phyloP scores from a whole-genome alignment of 2,329 filamentous ascomycete species.

The Lithohypha guttulata region DNA sequence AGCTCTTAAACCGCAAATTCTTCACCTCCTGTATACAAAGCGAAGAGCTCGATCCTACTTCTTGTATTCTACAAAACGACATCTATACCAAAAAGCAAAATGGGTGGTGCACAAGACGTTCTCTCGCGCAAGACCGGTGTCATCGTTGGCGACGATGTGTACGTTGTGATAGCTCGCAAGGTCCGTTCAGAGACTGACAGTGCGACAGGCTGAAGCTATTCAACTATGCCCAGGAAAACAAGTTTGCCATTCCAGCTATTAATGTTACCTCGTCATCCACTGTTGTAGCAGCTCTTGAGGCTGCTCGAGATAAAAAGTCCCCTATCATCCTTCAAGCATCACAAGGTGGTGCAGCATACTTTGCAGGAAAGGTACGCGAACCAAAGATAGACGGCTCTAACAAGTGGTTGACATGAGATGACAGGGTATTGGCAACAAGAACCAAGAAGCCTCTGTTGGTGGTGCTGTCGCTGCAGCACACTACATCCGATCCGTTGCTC shows the following conservation, averaged over 20 bases:
- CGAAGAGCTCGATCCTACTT: too few relatives aligned
- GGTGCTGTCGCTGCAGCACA: slow-evolving; percentile 83
- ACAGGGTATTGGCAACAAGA: slow-evolving; percentile 63
- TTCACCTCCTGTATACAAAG: too few relatives aligned
- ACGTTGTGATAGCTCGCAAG: slow-evolving; percentile 15
- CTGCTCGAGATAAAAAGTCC: slow-evolving; percentile 80
- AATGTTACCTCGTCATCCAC: slow-evolving; percentile 93
- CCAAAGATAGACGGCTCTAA: too few relatives aligned
- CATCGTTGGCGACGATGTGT: slow-evolving; percentile 57
- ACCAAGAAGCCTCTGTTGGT: slow-evolving; percentile 80
- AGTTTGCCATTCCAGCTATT: slow-evolving; percentile 80
- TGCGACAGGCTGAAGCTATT: slow-evolving; percentile 48
- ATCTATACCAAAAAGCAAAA: neutral
- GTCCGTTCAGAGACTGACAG: slow-evolving; percentile 1
- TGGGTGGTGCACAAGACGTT: slow-evolving; percentile 37
- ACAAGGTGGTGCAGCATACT: slow-evolving; percentile 88
- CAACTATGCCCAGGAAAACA: slow-evolving; percentile 76
- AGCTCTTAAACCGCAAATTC: too few relatives aligned
- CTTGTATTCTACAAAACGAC: too few relatives aligned
- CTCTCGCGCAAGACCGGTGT: slow-evolving; percentile 55
- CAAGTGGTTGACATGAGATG: too few relatives aligned
- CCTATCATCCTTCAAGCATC: slow-evolving; percentile 90
- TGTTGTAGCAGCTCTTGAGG: slow-evolving; percentile 79
- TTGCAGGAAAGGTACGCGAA: slow-evolving; percentile 70
- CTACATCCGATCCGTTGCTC: slow-evolving; percentile 82